Evolutionary conservation across 768 basidiomycete species (phyloP), one percentile per base, ranked within the genome.

Genomic region (Strobilomyces dryophilus): DNA sequence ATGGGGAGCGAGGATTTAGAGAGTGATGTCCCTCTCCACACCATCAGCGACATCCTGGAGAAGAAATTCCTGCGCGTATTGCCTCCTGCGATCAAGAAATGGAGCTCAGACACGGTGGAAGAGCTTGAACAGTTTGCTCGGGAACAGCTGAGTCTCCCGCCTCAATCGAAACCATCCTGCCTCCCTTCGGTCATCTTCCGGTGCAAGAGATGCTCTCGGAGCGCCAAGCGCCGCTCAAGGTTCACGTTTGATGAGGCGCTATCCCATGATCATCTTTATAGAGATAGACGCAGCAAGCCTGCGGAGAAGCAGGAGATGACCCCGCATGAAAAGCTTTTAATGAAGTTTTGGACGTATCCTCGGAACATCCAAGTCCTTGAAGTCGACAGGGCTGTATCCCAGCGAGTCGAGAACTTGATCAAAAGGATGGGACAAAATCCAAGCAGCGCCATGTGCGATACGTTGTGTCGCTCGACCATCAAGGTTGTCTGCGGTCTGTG

Each of bases 331-430:
- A 18, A n/a, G 20, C 5, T 40, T 44, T 1, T 52, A 8, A 20
- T 8, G 39, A 5, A 4, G 15, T 47, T 11, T 36, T 1, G 0
- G 1, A 11, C n/a, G 9, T n/a, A 26, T 46, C 41, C 48, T 27
- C 37, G 54, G 27, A 20, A 44, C 48, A 34, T 20, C 11, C 29
- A 14, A 7, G 43, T 45, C 37, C 52, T 61, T 12, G 44, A 20
- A 26, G 36, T 58, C 32, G 60, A 61, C 41, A 27, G 51, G 37
- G 14, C 8, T 18, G 20, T 37, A 10, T 53, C 42, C 6, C 37
- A 24, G 21, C 57, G 42, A 36, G 35, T 53, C 34, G 47, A 61
- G 11, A 58, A 57, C 42, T 39, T 61, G 26, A 29, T 61, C 18
- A 45, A 5, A 43, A 47, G 31, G 37, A 45, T 57, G 17, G 49